Evolutionary conservation across 2,329 filamentous ascomycete species (phyloP).

Genomic region (Hypoxylon sp.): DNA sequence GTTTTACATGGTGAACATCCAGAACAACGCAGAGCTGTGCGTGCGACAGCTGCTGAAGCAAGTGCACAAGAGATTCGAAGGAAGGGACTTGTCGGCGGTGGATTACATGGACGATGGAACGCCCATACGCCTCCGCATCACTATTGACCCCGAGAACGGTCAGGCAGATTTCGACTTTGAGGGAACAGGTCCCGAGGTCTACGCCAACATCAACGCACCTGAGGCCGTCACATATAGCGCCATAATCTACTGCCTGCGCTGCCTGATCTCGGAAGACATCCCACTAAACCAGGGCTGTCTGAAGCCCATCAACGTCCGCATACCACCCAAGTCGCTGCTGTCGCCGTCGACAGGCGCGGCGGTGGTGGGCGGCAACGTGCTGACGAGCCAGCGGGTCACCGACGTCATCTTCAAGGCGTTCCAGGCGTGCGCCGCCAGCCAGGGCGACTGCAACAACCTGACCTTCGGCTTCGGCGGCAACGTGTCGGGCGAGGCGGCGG

Average conservation of each 20-base stretch:
- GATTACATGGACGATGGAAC: slow-evolving; percentile 84
- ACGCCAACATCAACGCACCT: slow-evolving; percentile 78
- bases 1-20: slow-evolving; percentile 81
- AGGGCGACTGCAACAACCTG: slow-evolving; percentile 80
- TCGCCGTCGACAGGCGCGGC: slow-evolving; percentile 76
- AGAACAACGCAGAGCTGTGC: slow-evolving; percentile 75
- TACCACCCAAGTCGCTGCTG: slow-evolving; percentile 73
- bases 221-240: slow-evolving; percentile 80
- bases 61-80: slow-evolving; percentile 72
- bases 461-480: slow-evolving; percentile 80
- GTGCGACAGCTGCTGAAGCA: slow-evolving; percentile 74
- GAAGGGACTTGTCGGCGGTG: slow-evolving; percentile 71
- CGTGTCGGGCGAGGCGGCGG: slow-evolving; percentile 59
- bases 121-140: slow-evolving; percentile 74
- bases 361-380: slow-evolving; percentile 79
- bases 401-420: slow-evolving; percentile 81
- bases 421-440: slow-evolving; percentile 74
- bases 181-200: slow-evolving; percentile 78
- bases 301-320: slow-evolving; percentile 73
- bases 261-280: slow-evolving; percentile 77
- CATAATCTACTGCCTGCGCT: slow-evolving; percentile 81
- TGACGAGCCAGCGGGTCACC: slow-evolving; percentile 78
- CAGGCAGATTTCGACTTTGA: slow-evolving; percentile 79
- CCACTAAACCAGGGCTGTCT: slow-evolving; percentile 82
- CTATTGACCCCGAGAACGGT: slow-evolving; percentile 74